Evolutionary conservation across 2,329 filamentous ascomycete species (phyloP), one percentile per base, ranked within the genome.

Genomic region (Cryphonectria parasitica): DNA sequence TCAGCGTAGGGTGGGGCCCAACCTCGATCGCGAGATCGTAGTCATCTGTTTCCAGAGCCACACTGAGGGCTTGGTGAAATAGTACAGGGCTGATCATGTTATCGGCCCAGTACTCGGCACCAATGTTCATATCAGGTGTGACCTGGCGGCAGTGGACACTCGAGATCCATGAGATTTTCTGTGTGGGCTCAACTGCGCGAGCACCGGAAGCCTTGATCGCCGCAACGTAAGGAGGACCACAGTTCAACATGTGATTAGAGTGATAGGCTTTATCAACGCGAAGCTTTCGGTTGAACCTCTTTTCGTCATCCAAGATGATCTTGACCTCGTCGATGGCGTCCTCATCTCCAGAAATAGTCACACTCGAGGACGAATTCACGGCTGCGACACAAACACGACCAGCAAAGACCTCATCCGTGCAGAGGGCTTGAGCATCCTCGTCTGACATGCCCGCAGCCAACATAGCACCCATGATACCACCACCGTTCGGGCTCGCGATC

Each of bases 251-350:
- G 61, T 82, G 79, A 31, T 78, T 76, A 0, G 80, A 82, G 66
- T 82, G 79, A 64, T 83, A 84, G 0, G 82, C 83, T 8, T 70
- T 79, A 65, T 82, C 78, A 2, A 82, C 79, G 22, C 77, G 75
- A 0, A 85, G 75, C 0, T 70, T 41, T 3, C 80, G 70, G 0
- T 75, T 70, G 64, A 82, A 79, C 2, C 75, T 74, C n/a, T 74
- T 71, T 17, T 75, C 72, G 7, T 75, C 75, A 0, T 75, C 71
- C 0, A 79, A 69, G 0, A 78, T 31, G 1, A 64, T 69, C 67
- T 76, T 69, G 0, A 77, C 67, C 10, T 78, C 71, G 0, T 74
- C 66, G 1, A 83, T 74, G 0, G 78, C 77, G 17, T 76, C 75
- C 1, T 39, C 22, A 56, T 77, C 74, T 2, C 78, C 78, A 25